These are phyloP conservation scores for Penicillium sp. DNA, from an alignment of 2,329 filamentous ascomycete species.

Conservation along the genomic window DNA sequence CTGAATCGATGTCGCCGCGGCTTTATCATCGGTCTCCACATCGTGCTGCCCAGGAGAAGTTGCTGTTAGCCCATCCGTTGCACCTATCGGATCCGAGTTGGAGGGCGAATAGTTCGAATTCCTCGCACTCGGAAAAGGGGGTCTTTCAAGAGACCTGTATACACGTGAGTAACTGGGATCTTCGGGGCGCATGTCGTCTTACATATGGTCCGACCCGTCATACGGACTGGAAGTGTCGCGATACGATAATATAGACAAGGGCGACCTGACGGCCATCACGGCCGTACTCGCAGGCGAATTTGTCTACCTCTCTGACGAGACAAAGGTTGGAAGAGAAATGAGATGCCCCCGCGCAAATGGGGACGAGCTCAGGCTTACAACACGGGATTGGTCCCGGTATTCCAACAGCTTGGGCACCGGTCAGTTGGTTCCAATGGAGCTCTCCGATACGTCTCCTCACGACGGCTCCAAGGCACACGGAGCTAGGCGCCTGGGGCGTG, in stretches of 20 bases:
- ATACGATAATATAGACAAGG: conserved; percentile 25
- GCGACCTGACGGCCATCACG: conserved; percentile 32
- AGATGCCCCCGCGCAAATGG: conserved; percentile 6
- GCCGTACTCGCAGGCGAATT: conserved; percentile 6
- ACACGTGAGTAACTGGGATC: conserved; percentile 5
- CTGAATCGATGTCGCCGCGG: conserved; percentile 3
- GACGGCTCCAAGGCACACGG: not conserved
- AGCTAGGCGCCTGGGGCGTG: conserved; percentile 21
- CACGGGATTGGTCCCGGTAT: conserved; percentile 3
- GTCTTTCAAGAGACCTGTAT: conserved; percentile 16
- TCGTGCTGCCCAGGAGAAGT: not conserved
- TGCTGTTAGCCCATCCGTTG: conserved; percentile 1
- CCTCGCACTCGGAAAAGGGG: conserved; percentile 6
- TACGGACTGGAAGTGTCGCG: conserved; percentile 17
- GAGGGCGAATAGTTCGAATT: conserved; percentile 3
- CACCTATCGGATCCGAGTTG: conserved; percentile 1
- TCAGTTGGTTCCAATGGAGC: conserved; percentile 12
- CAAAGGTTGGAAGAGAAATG: not conserved
- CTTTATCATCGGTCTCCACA: not conserved
- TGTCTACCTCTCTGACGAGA: no score
- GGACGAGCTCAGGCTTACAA: conserved; percentile 12
- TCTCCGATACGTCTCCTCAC: conserved; percentile 5
- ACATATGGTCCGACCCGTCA: conserved; percentile 21
- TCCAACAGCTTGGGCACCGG: not conserved
- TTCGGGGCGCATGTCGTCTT: conserved; percentile 6